Conservation (phyloP, 202 grass and related monocot genomes). For the Tripidium arundinaceum region DNA sequence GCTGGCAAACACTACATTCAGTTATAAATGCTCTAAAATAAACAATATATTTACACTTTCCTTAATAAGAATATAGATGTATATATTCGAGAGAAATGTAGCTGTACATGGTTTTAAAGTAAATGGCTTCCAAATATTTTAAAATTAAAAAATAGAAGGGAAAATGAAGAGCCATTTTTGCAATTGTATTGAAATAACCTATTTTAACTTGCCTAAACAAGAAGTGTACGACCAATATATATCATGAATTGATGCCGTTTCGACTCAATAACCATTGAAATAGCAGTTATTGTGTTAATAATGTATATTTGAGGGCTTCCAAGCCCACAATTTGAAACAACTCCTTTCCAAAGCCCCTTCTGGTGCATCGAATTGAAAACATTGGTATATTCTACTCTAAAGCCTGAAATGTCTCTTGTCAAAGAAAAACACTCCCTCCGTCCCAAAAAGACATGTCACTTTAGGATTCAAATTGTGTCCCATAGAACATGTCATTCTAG, state of each 20-base stretch:
- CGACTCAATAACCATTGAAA: neutral
- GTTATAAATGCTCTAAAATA: neutral
- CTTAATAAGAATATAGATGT: neutral
- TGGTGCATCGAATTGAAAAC: neutral
- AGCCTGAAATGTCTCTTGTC: neutral
- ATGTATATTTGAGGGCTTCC: neutral
- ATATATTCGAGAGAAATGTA: neutral
- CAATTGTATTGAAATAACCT: neutral
- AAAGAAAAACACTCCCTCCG: neutral
- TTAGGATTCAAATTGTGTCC: neutral
- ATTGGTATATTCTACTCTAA: neutral
- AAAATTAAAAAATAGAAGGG: neutral
- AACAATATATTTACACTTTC: neutral
- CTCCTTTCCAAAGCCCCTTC: neutral
- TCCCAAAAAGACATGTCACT: neutral
- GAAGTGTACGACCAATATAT: neutral
- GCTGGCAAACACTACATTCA: neutral
- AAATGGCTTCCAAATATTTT: neutral
- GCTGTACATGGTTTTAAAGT: neutral
- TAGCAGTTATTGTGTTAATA: neutral
- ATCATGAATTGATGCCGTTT: slow-evolving; percentile 2
- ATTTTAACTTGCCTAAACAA: neutral
- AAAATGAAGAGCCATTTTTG: neutral
- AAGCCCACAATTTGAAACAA: neutral
- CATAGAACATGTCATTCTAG: neutral